phyloP scores from a whole-genome alignment of 2,329 filamentous ascomycete genomes.

The Coniochaeta sp. region DNA sequence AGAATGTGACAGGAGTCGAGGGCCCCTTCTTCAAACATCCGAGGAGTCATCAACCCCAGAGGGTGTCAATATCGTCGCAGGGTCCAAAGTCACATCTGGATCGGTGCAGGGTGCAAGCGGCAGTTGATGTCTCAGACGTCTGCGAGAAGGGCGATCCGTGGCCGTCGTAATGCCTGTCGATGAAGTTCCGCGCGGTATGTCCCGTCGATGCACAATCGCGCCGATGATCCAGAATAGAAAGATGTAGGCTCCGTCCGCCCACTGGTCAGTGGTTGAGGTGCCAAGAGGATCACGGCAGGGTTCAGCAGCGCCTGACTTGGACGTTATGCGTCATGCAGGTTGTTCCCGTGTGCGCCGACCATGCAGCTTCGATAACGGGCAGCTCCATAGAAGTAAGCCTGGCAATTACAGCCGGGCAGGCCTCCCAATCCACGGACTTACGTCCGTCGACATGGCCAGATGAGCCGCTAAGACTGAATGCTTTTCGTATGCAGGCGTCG shows the following conservation, averaged over 20 bases:
- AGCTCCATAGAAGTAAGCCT: neutral
- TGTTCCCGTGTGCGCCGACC: neutral
- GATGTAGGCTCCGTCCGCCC: neutral
- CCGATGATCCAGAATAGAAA: neutral
- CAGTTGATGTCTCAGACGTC: neutral
- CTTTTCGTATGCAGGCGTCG: neutral
- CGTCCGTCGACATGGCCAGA: neutral
- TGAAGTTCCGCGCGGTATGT: neutral
- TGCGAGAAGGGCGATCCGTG: neutral
- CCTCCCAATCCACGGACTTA: neutral
- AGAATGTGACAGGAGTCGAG: neutral
- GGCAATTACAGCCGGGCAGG: neutral
- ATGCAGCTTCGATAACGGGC: slow-evolving; percentile 4
- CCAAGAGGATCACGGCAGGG: neutral
- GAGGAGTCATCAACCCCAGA: too few species aligned
- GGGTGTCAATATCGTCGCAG: neutral
- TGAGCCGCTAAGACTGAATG: neutral
- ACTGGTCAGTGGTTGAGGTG: neutral
- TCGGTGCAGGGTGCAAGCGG: neutral
- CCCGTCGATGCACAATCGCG: neutral
- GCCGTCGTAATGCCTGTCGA: neutral
- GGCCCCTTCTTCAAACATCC: neutral
- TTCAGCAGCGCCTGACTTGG: neutral
- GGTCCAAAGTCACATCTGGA: neutral
- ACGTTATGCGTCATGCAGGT: slow-evolving; percentile 2